Evolutionary conservation across 2,329 filamentous ascomycete genomes (phyloP).

Genomic region (Exophiala calicioides): DNA sequence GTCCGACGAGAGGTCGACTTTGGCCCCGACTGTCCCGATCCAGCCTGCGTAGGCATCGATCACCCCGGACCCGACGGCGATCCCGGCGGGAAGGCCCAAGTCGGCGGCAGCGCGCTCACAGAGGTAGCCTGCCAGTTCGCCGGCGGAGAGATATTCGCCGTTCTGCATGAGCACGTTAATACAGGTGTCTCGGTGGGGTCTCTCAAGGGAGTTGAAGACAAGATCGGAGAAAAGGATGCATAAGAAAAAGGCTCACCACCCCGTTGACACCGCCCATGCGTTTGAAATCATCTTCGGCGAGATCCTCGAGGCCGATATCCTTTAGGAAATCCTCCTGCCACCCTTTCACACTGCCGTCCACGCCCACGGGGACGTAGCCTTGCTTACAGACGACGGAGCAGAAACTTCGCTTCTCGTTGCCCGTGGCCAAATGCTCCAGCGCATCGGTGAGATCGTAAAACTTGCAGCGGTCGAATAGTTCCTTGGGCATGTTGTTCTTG

Average conservation of each 20-base stretch:
- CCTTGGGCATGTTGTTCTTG: conserved; percentile 95
- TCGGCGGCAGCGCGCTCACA: conserved; percentile 80
- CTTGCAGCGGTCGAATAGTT: conserved; percentile 88
- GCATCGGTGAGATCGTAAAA: conserved; percentile 96
- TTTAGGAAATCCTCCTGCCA: conserved; percentile 96
- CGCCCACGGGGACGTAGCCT: conserved; percentile 92
- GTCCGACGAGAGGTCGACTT: conserved; percentile 72
- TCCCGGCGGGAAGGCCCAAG: conserved; percentile 80
- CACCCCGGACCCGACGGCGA: conserved; percentile 91
- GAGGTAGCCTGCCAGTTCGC: conserved; percentile 82
- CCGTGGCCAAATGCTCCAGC: conserved; percentile 90
- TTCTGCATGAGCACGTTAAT: conserved; percentile 61
- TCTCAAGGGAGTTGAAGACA: no score
- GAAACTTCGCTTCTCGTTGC: conserved; percentile 86
- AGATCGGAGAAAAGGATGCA: background rate
- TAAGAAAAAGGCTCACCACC: conserved; percentile 70
- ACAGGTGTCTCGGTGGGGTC: conserved; percentile 6
- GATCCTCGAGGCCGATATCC: conserved; percentile 80
- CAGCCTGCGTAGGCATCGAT: conserved; percentile 98
- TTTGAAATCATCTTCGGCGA: conserved; percentile 84
- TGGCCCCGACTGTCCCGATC: conserved; percentile 98
- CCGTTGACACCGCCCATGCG: conserved; percentile 92
- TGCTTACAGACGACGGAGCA: conserved; percentile 98
- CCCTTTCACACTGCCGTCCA: conserved; percentile 94
- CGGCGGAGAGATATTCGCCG: conserved; percentile 85